Percentiles rank a stretch among this genome's conserved stretches.
phyloP scores from a whole-genome alignment of 257 asterid genomes.

The Linderniella brevidens region DNA sequence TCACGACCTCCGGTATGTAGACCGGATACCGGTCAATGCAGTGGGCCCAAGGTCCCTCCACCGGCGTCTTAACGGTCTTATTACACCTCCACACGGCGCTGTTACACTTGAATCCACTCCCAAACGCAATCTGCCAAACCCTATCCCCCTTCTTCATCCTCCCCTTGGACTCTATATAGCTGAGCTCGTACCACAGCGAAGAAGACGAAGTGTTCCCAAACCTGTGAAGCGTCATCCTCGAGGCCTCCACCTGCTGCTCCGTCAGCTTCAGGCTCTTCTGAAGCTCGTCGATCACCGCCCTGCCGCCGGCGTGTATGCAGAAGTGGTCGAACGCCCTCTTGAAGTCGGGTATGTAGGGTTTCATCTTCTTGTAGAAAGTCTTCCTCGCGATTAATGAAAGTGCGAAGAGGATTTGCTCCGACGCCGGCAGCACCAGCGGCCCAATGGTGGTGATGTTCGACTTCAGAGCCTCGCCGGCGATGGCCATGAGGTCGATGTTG shows the following conservation, averaged over 20 bases:
- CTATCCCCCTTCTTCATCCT: constrained; percentile 2
- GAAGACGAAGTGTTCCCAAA: background rate
- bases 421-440: background rate
- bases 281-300: constrained; percentile 1
- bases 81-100: background rate
- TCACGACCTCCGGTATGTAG: background rate
- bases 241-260: background rate
- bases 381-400: background rate
- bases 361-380: background rate
- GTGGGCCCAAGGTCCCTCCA: background rate
- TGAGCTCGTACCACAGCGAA: no score
- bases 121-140: constrained; percentile 1
- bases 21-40: background rate
- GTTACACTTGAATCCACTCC: background rate
- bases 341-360: background rate
- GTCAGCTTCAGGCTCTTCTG: background rate
- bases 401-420: background rate
- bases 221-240: background rate
- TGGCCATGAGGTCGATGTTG: background rate
- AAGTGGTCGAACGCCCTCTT: background rate
- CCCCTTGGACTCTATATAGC: background rate
- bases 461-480: constrained; percentile 1
- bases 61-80: background rate
- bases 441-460: background rate
- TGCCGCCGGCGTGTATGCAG: background rate